Base-by-base conservation (phyloP, 257 asterid genomes). In the Striga asiatica region DNA sequence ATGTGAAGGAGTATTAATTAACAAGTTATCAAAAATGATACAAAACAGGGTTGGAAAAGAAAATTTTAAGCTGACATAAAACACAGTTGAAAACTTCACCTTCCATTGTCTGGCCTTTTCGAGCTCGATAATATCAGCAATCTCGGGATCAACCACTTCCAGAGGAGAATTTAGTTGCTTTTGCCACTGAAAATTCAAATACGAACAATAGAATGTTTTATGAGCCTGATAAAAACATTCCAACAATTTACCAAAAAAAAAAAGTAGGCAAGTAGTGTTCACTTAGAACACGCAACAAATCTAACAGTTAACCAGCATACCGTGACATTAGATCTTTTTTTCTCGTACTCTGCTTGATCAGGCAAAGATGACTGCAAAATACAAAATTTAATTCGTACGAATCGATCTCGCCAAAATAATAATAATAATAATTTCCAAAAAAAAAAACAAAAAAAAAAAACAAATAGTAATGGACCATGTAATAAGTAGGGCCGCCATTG, bases 61-160 rank as follows among this genome's bases (percentile, higher is more conserved):
- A n/a, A n/a, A n/a, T n/a, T n/a, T n/a, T n/a, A n/a, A n/a, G n/a
- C n/a, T n/a, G n/a, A n/a, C n/a, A n/a, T n/a, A n/a, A n/a, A n/a
- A n/a, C n/a, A n/a, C n/a, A n/a, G n/a, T n/a, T n/a, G n/a, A n/a
- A n/a, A n/a, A n/a, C n/a, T n/a, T n/a, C n/a, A 88, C 97, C 95
- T 88, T 88, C 97, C 97, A 88, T 77, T 88, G 97, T 57, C 97
- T 81, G 25, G 95, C 87, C 69, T 88, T 88, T 72, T 88, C 97
- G 25, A 65, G 95, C 92, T 88, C 97, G 13, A 88, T 78, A 58
- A 88, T 88, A 74, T 85, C 87, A 23, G 88, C 77, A 72, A 88
- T 64, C 79, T 88, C 89, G 22, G 94, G 95, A 82, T 88, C 95
- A 22, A 82, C 75, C 69, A 84, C 85, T 49, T 85, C 84, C 64